Base-by-base conservation (phyloP, 192 early-diverging fungal genomes). In the Coemansia guatemalensis region DNA sequence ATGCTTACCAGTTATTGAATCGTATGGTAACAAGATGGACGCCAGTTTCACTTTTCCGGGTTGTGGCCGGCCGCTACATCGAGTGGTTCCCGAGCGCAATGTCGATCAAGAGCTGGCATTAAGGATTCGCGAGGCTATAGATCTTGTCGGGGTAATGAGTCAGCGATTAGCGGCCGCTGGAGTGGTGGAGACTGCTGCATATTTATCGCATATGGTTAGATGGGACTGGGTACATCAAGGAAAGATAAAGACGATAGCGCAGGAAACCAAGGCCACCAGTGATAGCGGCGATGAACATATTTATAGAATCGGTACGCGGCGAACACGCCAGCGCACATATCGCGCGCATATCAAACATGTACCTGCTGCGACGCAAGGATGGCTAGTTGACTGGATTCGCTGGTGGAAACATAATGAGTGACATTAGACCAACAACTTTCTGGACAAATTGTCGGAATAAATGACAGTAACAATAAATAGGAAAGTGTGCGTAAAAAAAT, bases 171-270 rank as follows among this genome's bases (percentile, higher is more conserved):
- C 33, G 1, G 48, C 33, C 5, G n/a, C n/a, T 1, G 25, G 27
- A 24, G 22, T 64, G 3, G 53, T 48, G 22, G 71, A 80, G 9
- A 58, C 65, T 4, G 64, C 53, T 7, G 57, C 61, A 2, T 80
- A 68, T 51, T 25, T 80, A 30, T 30, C 77, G 1, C n/a, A 49
- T 5, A 80, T 80, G 72, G 65, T 80, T 2, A 41, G 18, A 1
- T 74, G 71, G 71, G 77, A 80, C 59, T 67, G 65, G 60, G 44
- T 74, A 20, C 72, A 71, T 41, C 68, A 74, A 14, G 71, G 71
- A 20, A 80, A 65, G 48, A 22, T 62, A 3, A 35, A 56, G 20
- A 4, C 55, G 1, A 32, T 55, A 5, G 18, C 26, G 8, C 7
- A 12, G 30, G 8, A 18, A 58, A 24, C 29, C 21, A 27, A 23